phyloP scores from a whole-genome alignment of 371 early-diverging fungal genomes.

The Umbelopsis sp. region DNA sequence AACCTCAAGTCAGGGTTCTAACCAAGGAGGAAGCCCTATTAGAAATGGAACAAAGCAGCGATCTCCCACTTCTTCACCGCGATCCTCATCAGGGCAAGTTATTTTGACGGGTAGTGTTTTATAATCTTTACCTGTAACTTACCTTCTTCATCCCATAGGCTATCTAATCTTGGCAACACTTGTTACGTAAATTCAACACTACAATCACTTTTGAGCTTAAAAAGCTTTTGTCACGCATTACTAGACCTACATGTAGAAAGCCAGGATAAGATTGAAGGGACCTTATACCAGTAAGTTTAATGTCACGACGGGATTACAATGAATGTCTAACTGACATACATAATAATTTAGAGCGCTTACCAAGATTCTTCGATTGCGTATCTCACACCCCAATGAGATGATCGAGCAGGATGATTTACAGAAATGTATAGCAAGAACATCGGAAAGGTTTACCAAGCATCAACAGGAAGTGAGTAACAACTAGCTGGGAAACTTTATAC shows the following conservation, averaged over 20 bases:
- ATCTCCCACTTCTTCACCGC: not conserved
- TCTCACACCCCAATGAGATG: constrained; percentile 1
- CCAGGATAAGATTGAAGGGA: not conserved
- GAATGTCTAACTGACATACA: not conserved
- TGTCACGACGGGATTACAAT: no score
- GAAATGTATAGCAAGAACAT: not conserved
- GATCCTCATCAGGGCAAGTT: constrained; percentile 3
- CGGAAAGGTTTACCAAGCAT: constrained; percentile 7
- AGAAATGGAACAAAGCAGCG: not conserved
- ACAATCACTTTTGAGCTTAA: constrained; percentile 9
- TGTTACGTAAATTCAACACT: constrained; percentile 20
- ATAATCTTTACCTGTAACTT: not conserved
- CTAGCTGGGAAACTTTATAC: no score
- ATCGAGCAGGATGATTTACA: not conserved
- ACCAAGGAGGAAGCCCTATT: not conserved
- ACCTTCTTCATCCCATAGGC: not conserved
- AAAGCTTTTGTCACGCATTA: constrained; percentile 13
- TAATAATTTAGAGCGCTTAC: not conserved
- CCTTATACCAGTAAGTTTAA: constrained; percentile 9
- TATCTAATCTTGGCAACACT: constrained; percentile 20
- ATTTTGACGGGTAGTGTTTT: not conserved
- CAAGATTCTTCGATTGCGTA: not conserved
- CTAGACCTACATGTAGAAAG: constrained; percentile 4
- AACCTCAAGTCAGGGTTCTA: not conserved
- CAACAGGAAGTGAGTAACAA: not conserved